Evolutionary conservation across 1,284 basidiomycete genomes (phyloP).

Genomic region (Austropuccinia psidii): DNA sequence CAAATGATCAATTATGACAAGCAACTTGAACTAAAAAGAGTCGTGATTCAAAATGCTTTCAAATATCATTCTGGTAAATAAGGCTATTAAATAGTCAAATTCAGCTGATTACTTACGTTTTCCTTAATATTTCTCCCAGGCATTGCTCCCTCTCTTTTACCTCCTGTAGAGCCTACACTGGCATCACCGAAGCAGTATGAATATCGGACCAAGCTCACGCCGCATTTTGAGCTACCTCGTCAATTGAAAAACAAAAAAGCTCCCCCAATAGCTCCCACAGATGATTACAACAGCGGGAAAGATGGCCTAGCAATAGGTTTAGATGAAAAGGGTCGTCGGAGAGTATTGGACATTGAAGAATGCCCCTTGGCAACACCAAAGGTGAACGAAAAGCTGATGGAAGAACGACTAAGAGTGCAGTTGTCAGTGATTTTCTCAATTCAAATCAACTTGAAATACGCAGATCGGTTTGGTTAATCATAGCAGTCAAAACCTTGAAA

Average conservation of each 20-base stretch:
- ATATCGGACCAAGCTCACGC: constrained; percentile 95
- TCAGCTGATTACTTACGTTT: constrained; percentile 38
- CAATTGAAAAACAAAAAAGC: constrained; percentile 43
- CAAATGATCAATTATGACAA: constrained; percentile 79
- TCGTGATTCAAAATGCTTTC: constrained; percentile 81
- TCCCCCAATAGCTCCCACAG: constrained; percentile 40
- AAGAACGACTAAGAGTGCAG: constrained; percentile 61
- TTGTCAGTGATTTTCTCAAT: constrained; percentile 53
- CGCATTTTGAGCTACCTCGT: constrained; percentile 81
- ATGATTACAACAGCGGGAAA: constrained; percentile 48
- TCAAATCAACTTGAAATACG: neutral
- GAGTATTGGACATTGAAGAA: constrained; percentile 90
- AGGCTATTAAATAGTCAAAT: constrained; percentile 5
- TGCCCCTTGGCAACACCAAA: constrained; percentile 83
- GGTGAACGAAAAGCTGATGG: constrained; percentile 63
- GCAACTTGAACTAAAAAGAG: constrained; percentile 76
- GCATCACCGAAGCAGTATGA: constrained; percentile 78
- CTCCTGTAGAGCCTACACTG: constrained; percentile 66
- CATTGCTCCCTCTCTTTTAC: constrained; percentile 58
- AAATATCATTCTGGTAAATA: constrained; percentile 62
- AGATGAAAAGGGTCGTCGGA: constrained; percentile 66
- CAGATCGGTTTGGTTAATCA: neutral
- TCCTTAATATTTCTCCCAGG: constrained; percentile 48
- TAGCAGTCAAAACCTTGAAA: neutral
- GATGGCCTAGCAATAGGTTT: constrained; percentile 78